These are phyloP conservation scores for Piromyces finnis DNA, from an alignment of 192 early-diverging fungal species.

Conservation along the genomic window DNA sequence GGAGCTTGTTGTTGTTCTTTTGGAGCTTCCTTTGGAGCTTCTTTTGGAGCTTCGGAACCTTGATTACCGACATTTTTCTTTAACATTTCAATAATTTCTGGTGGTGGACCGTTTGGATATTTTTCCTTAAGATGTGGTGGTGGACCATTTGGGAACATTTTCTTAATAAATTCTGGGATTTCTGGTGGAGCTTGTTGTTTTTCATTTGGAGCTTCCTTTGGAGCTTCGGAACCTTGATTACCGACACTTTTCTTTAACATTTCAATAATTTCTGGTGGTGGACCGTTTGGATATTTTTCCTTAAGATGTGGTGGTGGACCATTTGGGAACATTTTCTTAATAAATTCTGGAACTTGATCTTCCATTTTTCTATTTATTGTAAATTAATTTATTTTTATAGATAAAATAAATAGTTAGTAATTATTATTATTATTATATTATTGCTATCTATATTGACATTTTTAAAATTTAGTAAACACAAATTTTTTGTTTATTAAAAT, in stretches of 20 bases:
- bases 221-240: not conserved
- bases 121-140: not conserved
- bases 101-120: not conserved
- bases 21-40: not conserved
- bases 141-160: not conserved
- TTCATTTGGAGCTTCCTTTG: not conserved
- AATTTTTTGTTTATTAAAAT: too few species aligned
- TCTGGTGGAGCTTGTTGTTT: not conserved
- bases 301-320: not conserved
- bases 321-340: too few species aligned
- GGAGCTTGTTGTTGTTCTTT: too few species aligned
- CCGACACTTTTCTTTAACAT: not conserved
- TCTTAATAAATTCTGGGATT: not conserved
- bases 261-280: not conserved
- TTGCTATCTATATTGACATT: too few species aligned
- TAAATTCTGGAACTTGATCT: too few species aligned
- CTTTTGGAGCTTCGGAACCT: not conserved
- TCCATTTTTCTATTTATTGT: not conserved
- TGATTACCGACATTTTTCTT: not conserved
- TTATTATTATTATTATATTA: too few species aligned
- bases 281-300: not conserved
- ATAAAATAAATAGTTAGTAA: too few species aligned
- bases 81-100: not conserved
- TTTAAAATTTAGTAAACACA: too few species aligned
- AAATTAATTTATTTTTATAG: not conserved